These are phyloP conservation scores for Diplosphaera chodatii DNA, from an alignment of 139 green algal genomes.

Conservation along the genomic window DNA sequence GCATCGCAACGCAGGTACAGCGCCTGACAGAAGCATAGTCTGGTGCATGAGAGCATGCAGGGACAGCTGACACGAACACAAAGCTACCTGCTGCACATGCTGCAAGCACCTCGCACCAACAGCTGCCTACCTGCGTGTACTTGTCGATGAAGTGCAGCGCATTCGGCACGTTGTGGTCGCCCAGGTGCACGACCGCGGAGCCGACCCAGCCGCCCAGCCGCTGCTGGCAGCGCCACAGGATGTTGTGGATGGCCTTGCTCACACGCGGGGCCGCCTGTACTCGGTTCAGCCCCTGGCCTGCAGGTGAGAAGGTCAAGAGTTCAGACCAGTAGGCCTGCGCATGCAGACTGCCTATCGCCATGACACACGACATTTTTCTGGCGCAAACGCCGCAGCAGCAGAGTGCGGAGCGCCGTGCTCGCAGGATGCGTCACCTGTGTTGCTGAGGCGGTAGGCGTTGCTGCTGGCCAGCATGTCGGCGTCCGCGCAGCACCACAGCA, in stretches of 20 bases:
- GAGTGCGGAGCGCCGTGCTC: too few relatives aligned
- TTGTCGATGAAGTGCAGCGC: conserved; percentile 96
- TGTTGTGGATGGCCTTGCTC: conserved; percentile 57
- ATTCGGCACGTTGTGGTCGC: conserved; percentile 95
- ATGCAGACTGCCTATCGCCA: too few relatives aligned
- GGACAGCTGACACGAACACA: too few relatives aligned
- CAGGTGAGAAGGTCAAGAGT: too few relatives aligned
- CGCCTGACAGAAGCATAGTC: too few relatives aligned
- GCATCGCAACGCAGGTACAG: too few relatives aligned
- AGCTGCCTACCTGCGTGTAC: conserved; percentile 82
- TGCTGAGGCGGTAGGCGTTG: conserved; percentile 77
- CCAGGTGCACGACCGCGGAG: conserved; percentile 85
- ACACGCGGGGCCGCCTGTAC: conserved; percentile 76
- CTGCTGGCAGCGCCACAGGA: conserved; percentile 70
- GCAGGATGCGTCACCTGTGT: conserved; percentile 65
- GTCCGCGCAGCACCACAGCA: conserved; percentile 84
- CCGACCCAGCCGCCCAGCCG: conserved; percentile 86
- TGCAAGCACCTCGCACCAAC: too few relatives aligned
- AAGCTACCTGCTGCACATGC: too few relatives aligned
- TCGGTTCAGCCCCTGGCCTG: conserved; percentile 77
- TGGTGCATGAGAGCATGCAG: too few relatives aligned
- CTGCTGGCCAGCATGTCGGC: conserved; percentile 72
- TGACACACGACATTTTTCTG: too few relatives aligned
- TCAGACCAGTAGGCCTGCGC: too few relatives aligned
- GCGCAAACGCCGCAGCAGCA: too few relatives aligned